These are phyloP conservation scores for Gossypium laxum DNA, from an alignment of 441 rosid species.

Conservation along the genomic window DNA sequence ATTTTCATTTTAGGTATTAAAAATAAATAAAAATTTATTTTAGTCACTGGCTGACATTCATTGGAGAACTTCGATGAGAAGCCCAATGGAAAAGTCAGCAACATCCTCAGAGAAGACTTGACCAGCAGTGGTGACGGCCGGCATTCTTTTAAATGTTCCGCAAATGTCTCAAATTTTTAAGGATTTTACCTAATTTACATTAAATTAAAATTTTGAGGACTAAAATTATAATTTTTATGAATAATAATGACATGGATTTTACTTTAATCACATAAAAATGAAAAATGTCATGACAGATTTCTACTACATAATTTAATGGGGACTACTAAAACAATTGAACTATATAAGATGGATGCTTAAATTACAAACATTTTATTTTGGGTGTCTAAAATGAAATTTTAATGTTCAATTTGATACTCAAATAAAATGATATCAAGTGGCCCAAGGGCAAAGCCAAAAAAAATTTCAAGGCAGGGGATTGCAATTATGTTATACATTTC, in stretches of 20 bases:
- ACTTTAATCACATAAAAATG: too few relatives aligned
- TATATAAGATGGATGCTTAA: neutral
- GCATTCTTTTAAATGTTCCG: constrained; percentile 17
- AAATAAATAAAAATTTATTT: too few relatives aligned
- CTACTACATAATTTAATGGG: too few relatives aligned
- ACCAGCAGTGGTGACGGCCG: constrained; percentile 20
- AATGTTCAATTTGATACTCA: neutral
- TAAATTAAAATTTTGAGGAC: neutral
- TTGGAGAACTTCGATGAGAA: constrained; percentile 22
- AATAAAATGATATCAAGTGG: neutral
- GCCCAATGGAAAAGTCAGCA: constrained; percentile 22
- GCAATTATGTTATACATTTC: too few relatives aligned
- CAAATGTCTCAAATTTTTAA: neutral
- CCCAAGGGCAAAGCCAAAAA: neutral
- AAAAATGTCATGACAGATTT: too few relatives aligned
- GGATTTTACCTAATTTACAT: neutral
- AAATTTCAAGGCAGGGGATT: too few relatives aligned
- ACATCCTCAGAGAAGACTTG: constrained; percentile 23
- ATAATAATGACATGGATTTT: too few relatives aligned
- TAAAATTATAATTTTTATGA: neutral
- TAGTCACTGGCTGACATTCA: constrained; percentile 18
- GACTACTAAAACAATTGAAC: too few relatives aligned
- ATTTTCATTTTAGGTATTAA: neutral
- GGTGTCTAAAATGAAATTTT: too few relatives aligned
- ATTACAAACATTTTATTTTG: too few relatives aligned